A percentile compares a stretch with the other conserved stretches of the same genome.
These are phyloP conservation scores for Fusarium circinatum DNA, from an alignment of 2,329 filamentous ascomycete species.

Conservation along the genomic window DNA sequence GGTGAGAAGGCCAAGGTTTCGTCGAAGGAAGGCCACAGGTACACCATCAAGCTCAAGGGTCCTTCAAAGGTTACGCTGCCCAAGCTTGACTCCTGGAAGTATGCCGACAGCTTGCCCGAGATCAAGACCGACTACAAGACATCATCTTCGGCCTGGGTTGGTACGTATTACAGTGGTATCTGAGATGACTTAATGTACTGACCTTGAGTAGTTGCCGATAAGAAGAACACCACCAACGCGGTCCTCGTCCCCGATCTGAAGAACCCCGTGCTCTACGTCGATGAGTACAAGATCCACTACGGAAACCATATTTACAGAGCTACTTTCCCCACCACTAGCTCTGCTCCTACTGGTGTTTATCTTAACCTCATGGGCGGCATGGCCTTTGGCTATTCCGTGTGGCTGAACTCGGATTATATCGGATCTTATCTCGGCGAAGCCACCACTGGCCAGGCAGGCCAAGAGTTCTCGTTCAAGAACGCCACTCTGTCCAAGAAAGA, in stretches of 20 bases:
- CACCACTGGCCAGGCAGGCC: conserved; percentile 49
- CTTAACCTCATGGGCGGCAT: conserved; percentile 64
- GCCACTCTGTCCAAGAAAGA: conserved; percentile 54
- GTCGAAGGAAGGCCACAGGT: conserved; percentile 42
- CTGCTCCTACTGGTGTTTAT: conserved; percentile 54
- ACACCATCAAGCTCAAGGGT: conserved; percentile 44
- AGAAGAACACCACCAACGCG: conserved; percentile 60
- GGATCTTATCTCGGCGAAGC: conserved; percentile 65
- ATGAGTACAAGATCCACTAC: conserved; percentile 65
- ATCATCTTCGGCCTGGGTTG: conserved; percentile 55
- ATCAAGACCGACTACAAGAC: conserved; percentile 55
- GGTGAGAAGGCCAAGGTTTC: conserved; percentile 48
- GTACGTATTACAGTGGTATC: conserved; percentile 27
- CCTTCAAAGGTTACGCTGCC: conserved; percentile 51
- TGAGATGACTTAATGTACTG: not conserved
- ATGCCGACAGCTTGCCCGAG: conserved; percentile 61
- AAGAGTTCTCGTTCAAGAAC: conserved; percentile 62
- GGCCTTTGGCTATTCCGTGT: conserved; percentile 67
- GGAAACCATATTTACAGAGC: conserved; percentile 66
- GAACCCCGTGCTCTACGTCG: conserved; percentile 66
- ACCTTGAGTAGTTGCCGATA: conserved; percentile 52
- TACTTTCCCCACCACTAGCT: conserved; percentile 55
- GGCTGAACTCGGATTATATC: conserved; percentile 66
- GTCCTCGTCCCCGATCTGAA: conserved; percentile 57
- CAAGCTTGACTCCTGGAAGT: conserved; percentile 57